Percentiles rank a stretch among this genome's conserved stretches.
These are phyloP conservation scores for Apiospora pterosperma DNA, from an alignment of 2,329 filamentous ascomycete genomes.

Conservation along the genomic window DNA sequence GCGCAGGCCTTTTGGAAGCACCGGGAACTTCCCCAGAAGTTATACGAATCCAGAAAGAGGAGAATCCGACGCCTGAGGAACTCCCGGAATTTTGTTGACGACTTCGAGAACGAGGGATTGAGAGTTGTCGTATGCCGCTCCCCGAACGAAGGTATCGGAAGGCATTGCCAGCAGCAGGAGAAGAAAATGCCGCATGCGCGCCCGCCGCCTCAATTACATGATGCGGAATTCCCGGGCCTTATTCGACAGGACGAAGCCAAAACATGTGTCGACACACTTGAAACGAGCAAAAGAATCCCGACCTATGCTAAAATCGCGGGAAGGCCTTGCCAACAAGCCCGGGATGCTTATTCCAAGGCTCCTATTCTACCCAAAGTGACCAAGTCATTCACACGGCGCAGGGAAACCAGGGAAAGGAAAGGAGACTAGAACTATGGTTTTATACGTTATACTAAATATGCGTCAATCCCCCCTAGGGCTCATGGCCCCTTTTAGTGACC, in stretches of 20 bases:
- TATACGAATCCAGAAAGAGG: neutral
- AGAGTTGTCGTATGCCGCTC: neutral
- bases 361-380: neutral
- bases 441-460: rapidly evolving
- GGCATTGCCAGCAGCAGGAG: neutral
- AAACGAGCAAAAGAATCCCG: neutral
- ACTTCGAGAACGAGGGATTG: neutral
- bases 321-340: neutral
- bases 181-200: too few relatives aligned
- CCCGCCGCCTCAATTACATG: neutral
- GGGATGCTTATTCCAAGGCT: neutral
- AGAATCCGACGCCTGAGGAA: neutral
- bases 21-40: neutral
- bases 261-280: neutral
- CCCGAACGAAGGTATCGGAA: neutral
- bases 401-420: neutral
- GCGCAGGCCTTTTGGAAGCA: neutral
- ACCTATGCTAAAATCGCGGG: neutral
- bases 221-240: neutral
- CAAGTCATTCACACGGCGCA: neutral
- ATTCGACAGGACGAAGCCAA: neutral
- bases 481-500: neutral
- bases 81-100: neutral
- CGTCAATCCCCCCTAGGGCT: rapidly evolving
- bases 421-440: neutral